These are phyloP conservation scores for Eucalyptus tenuipes DNA, from an alignment of 345 rosid species.

Conservation along the genomic window DNA sequence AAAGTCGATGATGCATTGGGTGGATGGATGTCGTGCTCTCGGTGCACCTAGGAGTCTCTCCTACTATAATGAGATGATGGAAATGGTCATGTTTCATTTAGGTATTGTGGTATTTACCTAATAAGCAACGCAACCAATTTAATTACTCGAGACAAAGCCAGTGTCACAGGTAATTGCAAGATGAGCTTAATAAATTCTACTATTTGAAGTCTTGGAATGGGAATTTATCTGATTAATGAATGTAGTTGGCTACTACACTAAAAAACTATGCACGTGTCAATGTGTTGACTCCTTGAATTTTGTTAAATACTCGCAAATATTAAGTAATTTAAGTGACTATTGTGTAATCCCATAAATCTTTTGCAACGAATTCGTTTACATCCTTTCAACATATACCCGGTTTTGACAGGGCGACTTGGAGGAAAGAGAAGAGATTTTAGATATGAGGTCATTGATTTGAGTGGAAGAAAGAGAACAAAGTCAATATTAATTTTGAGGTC, in stretches of 20 bases:
- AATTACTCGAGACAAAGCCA: fast-evolving
- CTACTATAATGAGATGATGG: neutral
- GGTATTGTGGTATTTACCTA: neutral
- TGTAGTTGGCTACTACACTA: neutral
- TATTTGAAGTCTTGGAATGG: neutral
- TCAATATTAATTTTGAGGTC: neutral
- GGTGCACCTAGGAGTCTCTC: neutral
- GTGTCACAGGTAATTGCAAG: neutral
- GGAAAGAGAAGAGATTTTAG: neutral
- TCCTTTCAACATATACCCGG: neutral
- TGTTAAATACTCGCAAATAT: neutral
- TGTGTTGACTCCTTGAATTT: neutral
- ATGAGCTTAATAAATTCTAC: neutral
- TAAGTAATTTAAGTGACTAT: neutral
- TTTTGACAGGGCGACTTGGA: neutral
- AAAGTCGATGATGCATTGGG: neutral
- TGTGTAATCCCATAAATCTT: neutral
- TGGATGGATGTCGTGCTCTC: neutral
- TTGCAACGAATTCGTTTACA: neutral
- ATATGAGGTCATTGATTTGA: neutral
- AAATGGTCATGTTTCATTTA: neutral
- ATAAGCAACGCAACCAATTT: neutral
- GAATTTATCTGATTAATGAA: neutral
- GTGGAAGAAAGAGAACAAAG: neutral
- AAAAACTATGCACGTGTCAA: neutral